phyloP scores from a whole-genome alignment of 202 grass and related monocot species.

The Carex arenaria region DNA sequence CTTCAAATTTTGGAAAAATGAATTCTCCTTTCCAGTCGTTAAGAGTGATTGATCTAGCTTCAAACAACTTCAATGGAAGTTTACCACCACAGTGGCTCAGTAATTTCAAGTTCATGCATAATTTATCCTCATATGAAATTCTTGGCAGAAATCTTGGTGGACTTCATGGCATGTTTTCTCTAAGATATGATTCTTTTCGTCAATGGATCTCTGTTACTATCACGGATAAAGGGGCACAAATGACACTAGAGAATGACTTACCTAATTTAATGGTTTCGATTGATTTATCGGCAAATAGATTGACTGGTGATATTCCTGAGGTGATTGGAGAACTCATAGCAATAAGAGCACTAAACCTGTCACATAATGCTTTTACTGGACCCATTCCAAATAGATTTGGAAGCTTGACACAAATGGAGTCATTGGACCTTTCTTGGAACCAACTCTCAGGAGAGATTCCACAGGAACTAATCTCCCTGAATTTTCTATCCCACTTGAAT shows the following conservation, averaged over 20 bases:
- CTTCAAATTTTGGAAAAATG: neutral
- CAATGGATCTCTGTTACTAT: neutral
- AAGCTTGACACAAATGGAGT: neutral
- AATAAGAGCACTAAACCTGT: neutral
- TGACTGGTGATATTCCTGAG: neutral
- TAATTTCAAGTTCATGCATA: neutral
- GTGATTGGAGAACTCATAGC: neutral
- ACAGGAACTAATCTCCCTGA: neutral
- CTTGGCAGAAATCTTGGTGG: too few species aligned
- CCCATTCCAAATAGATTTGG: neutral
- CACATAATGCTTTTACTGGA: neutral
- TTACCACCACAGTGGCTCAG: neutral
- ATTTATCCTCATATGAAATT: neutral
- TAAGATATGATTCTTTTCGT: too few species aligned
- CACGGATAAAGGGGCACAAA: neutral
- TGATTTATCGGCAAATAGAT: neutral
- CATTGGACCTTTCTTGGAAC: neutral
- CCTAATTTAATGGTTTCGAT: neutral
- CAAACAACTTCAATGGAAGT: neutral
- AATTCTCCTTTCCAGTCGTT: neutral
- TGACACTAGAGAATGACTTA: neutral
- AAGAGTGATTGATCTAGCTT: neutral
- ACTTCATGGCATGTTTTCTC: too few species aligned
- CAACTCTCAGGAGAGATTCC: neutral
- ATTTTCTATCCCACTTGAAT: neutral